phyloP scores from a whole-genome alignment of 768 basidiomycete genomes.

The Lactarius deliciosus region DNA sequence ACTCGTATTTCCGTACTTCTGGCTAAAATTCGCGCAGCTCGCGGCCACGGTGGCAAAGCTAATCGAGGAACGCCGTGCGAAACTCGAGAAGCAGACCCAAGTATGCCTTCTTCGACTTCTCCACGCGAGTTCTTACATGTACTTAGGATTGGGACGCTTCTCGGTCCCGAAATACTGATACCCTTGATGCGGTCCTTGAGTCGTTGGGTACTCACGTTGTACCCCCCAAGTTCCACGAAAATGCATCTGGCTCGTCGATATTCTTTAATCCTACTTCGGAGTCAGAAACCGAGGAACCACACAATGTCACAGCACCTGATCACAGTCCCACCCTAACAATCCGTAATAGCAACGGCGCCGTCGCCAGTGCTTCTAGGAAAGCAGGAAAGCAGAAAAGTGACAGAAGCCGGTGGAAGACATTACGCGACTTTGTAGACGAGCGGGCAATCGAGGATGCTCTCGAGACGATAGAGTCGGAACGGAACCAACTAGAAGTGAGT shows the following conservation, averaged over 20 bases:
- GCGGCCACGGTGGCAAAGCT: conserved; percentile 71
- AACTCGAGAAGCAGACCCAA: conserved; percentile 59
- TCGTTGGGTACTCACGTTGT: conserved; percentile 70
- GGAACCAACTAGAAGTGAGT: conserved; percentile 65
- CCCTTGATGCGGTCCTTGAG: conserved; percentile 70
- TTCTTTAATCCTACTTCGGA: conserved; percentile 73
- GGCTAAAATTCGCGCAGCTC: conserved; percentile 44
- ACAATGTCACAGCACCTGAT: conserved; percentile 29
- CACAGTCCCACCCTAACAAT: conserved; percentile 48
- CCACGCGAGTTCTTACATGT: background rate
- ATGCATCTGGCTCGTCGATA: conserved; percentile 65
- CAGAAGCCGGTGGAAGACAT: conserved; percentile 70
- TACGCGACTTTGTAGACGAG: conserved; percentile 86
- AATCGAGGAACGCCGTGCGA: conserved; percentile 68
- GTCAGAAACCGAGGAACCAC: conserved; percentile 35
- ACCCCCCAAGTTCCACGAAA: conserved; percentile 74
- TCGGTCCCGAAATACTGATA: conserved; percentile 57
- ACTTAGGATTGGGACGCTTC: conserved; percentile 68
- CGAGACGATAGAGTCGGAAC: conserved; percentile 71
- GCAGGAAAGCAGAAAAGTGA: conserved; percentile 38
- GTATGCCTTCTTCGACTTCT: conserved; percentile 38
- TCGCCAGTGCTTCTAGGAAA: conserved; percentile 22
- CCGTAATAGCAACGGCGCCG: conserved; percentile 29
- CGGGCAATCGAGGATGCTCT: conserved; percentile 73
- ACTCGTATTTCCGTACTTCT: background rate